A percentile compares a stretch with the other conserved stretches of the same genome.
Conservation (phyloP, 768 basidiomycete genomes). For the Termitomyces sp. region DNA sequence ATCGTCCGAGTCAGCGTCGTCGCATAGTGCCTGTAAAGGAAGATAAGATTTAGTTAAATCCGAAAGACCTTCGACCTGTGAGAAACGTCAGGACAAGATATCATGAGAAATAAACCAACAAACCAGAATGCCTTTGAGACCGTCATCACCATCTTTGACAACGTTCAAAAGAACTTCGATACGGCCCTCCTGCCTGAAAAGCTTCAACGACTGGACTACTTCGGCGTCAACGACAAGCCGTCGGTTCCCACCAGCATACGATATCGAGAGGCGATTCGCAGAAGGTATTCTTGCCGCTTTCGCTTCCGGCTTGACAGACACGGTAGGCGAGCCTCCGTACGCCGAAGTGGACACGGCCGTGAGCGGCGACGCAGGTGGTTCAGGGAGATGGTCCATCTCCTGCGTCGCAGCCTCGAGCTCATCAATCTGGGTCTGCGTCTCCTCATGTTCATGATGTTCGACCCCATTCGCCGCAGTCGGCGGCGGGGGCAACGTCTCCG, state of each 20-base stretch:
- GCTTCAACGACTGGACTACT: constrained; percentile 73
- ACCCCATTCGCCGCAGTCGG: constrained; percentile 17
- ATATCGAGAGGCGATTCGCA: constrained; percentile 87
- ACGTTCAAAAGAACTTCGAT: constrained; percentile 77
- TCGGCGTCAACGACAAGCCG: constrained; percentile 88
- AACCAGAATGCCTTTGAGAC: constrained; percentile 74
- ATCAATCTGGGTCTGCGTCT: constrained; percentile 16
- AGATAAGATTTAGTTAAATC: constrained; percentile 69
- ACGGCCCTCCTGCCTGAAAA: constrained; percentile 77
- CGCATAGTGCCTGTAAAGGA: constrained; percentile 44
- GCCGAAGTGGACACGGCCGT: constrained; percentile 40
- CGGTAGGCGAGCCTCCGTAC: constrained; percentile 41
- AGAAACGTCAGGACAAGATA: constrained; percentile 2
- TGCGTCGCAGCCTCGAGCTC: constrained; percentile 15
- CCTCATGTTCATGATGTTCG: constrained; percentile 9
- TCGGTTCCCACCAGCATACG: constrained; percentile 85
- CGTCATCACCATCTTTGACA: constrained; percentile 46
- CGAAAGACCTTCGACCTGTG: constrained; percentile 69
- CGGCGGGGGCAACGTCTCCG: constrained; percentile 2
- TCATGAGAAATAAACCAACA: constrained; percentile 18
- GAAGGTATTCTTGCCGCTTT: constrained; percentile 52
- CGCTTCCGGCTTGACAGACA: constrained; percentile 25
- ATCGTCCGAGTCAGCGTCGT: constrained; percentile 40
- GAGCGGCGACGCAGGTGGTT: constrained; percentile 56
- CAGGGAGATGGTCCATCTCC: constrained; percentile 44